Evolutionary conservation across 352 stramenopile genomes (phyloP).

Genomic region (Phytophthora ramorum): DNA sequence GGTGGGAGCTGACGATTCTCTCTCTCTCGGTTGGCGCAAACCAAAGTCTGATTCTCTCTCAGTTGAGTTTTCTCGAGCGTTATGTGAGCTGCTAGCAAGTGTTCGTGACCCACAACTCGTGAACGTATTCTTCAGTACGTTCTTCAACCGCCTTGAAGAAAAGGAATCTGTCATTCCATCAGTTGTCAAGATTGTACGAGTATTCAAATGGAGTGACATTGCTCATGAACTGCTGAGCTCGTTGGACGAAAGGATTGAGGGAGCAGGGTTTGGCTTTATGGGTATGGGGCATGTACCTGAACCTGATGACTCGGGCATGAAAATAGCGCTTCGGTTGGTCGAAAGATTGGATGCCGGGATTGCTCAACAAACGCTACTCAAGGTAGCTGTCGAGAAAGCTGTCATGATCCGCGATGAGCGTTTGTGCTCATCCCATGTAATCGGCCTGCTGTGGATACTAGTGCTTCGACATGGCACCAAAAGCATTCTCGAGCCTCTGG

Average conservation of each 20-base stretch:
- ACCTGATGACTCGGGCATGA: slow-evolving; percentile 1
- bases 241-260: background rate
- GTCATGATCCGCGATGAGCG: background rate
- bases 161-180: background rate
- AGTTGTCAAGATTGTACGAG: background rate
- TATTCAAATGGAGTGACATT: background rate
- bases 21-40: background rate
- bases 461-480: slow-evolving; percentile 1
- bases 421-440: background rate
- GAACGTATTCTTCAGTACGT: slow-evolving; percentile 17
- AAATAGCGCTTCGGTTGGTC: slow-evolving; percentile 8
- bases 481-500: slow-evolving; percentile 1
- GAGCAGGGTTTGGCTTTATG: background rate
- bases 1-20: background rate
- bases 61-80: slow-evolving; percentile 3
- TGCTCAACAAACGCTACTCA: slow-evolving; percentile 2
- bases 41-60: background rate
- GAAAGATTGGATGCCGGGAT: background rate
- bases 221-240: background rate
- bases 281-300: background rate
- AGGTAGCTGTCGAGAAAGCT: slow-evolving; percentile 5
- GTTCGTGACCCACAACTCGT: slow-evolving; percentile 13
- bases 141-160: slow-evolving; percentile 5
- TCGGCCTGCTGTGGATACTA: slow-evolving; percentile 12
- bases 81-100: slow-evolving; percentile 16